These are phyloP conservation scores for Colletotrichum lini DNA, from an alignment of 2,329 filamentous ascomycete genomes.

Conservation along the genomic window DNA sequence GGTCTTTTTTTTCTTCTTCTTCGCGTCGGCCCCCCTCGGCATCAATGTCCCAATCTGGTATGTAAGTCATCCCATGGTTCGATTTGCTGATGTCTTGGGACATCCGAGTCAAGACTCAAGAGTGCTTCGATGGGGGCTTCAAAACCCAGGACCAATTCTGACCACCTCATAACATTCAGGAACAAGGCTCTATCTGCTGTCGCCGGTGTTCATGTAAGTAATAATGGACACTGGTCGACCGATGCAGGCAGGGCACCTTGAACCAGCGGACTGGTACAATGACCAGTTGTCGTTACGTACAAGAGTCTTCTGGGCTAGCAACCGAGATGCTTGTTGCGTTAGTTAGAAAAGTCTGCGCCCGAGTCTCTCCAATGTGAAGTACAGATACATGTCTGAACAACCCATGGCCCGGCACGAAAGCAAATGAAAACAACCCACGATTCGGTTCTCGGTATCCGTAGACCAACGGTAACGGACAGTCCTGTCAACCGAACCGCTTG, in stretches of 20 bases:
- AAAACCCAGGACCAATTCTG: background rate
- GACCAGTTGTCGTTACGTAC: slow-evolving; percentile 23
- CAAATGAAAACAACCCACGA: background rate
- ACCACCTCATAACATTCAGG: background rate
- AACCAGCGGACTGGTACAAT: background rate
- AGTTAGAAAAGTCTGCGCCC: background rate
- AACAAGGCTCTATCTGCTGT: background rate
- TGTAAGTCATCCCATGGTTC: background rate
- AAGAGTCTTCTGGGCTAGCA: background rate
- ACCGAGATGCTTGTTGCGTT: background rate
- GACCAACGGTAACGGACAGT: background rate
- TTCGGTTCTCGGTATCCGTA: background rate
- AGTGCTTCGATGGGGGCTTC: background rate
- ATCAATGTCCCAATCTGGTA: background rate
- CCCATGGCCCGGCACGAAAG: background rate
- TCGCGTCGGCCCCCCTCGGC: background rate
- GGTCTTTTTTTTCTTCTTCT: background rate
- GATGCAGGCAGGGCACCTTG: background rate
- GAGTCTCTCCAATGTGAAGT: background rate
- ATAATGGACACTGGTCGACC: too few species aligned
- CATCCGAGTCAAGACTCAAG: background rate
- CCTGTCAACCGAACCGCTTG: slow-evolving; percentile 18
- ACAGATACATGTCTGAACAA: background rate
- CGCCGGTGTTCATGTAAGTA: background rate
- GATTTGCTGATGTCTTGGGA: background rate